phyloP scores from a whole-genome alignment of 352 stramenopile species.

The Lagenidium sp. region DNA sequence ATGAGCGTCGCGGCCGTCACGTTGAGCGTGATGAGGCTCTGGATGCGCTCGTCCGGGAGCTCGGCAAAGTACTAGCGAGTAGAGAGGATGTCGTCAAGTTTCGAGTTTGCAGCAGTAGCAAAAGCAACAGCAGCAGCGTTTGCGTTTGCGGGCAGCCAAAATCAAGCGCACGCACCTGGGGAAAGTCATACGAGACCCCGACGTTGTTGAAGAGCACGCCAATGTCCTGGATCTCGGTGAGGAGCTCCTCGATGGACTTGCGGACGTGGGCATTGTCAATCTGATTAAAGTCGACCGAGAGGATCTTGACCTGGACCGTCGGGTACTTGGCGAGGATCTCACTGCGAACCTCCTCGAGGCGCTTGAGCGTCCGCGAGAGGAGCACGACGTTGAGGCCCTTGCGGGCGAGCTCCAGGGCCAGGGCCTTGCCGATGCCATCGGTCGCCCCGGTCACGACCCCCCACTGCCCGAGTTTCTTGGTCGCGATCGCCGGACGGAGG shows the following conservation, averaged over 20 bases:
- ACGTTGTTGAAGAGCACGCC: constrained; percentile 99
- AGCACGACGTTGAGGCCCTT: constrained; percentile 97
- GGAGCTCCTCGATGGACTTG: constrained; percentile 31
- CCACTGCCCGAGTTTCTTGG: constrained; percentile 96
- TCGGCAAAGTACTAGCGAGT: constrained; percentile 92
- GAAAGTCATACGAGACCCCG: constrained; percentile 97
- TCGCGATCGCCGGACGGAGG: constrained; percentile 89
- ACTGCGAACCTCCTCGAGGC: constrained; percentile 89
- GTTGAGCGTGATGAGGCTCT: constrained; percentile 89
- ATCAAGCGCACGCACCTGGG: constrained; percentile 29
- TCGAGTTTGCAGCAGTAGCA: too few relatives aligned
- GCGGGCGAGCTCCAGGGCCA: constrained; percentile 93
- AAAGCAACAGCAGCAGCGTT: too few relatives aligned
- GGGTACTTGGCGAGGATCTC: constrained; percentile 94
- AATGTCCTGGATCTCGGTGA: constrained; percentile 86
- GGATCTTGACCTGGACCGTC: constrained; percentile 75
- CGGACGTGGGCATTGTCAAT: constrained; percentile 74
- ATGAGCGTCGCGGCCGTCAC: constrained; percentile 68
- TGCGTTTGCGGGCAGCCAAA: too few relatives aligned
- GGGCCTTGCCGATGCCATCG: constrained; percentile 90
- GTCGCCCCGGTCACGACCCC: constrained; percentile 96
- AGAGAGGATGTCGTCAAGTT: too few relatives aligned
- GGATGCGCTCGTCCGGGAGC: constrained; percentile 90
- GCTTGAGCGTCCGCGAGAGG: constrained; percentile 95
- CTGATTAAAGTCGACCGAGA: constrained; percentile 93